Base-by-base conservation (phyloP, 306 rosid genomes). In the Hippophae tibetana region DNA sequence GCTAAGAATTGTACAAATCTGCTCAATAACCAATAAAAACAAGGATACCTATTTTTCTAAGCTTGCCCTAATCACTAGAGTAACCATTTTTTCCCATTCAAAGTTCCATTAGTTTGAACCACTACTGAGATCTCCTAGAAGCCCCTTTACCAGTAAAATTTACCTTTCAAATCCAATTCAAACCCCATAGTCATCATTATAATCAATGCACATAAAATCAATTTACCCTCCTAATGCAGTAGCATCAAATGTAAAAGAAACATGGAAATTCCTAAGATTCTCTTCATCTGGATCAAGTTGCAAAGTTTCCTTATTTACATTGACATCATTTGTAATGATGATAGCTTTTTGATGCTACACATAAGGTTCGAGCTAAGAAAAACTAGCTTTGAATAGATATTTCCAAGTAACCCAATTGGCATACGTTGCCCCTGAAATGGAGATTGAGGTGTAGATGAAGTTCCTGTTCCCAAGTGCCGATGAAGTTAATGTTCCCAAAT, bases 241-340 rank as follows among this genome's bases (percentile, higher is more conserved):
- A 50, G 85, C 85, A 64, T 80, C 82, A 42, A 80, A 76, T 7
- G 82, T 70, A 75, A 80, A 80, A 27, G 79, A 42, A 10, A 73
- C 68, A 41, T 73, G 77, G 60, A 70, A 76, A 58, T 26, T 27
- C 13, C 73, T 62, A 0, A 75, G 82, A 66, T 76, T 67, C 27
- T 69, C 63, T 43, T 53, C 77, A 61, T 80, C 85, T 12, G 73
- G 79, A 46, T 80, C 85, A 31, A 80, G 40, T 42, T 75, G 46
- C 51, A 80, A 57, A 14, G 69, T 69, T 50, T 70, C 75, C 71
- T 73, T 73, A 70, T 70, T 73, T n/a, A 76, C 75, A 10, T 76
- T 76, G 38, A 80, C 82, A 62, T 68, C 79, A 9, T 67, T 80
- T 66, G 76, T 65, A 3, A 80, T 70, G 6, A 79, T 72, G 1